phyloP scores from a whole-genome alignment of 768 basidiomycete genomes.

The Strobilomyces dryophilus region DNA sequence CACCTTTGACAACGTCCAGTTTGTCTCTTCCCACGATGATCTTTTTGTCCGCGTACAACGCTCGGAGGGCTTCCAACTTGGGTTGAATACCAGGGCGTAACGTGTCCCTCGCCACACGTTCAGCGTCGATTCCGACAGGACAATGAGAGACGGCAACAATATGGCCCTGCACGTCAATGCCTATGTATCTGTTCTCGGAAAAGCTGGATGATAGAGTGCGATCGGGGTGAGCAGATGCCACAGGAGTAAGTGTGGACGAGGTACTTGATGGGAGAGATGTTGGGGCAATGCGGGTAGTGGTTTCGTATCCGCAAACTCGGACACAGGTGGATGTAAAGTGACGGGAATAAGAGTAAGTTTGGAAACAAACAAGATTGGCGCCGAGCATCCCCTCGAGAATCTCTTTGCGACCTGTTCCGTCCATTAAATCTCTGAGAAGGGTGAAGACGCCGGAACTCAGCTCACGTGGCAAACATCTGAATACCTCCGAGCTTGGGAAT shows the following conservation, averaged over 20 bases:
- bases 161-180: conserved; percentile 85
- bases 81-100: conserved; percentile 80
- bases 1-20: conserved; percentile 97
- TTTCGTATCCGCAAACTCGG: conserved; percentile 94
- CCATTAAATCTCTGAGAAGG: not conserved
- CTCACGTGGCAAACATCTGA: conserved; percentile 87
- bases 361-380: conserved; percentile 95
- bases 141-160: conserved; percentile 82
- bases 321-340: conserved; percentile 95
- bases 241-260: conserved; percentile 5
- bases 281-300: conserved; percentile 35
- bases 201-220: not conserved
- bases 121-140: conserved; percentile 94
- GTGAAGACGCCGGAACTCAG: conserved; percentile 9
- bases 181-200: conserved; percentile 24
- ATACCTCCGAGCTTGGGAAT: conserved; percentile 95
- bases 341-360: conserved; percentile 92
- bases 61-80: conserved; percentile 80
- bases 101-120: conserved; percentile 81
- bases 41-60: conserved; percentile 93
- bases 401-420: conserved; percentile 71
- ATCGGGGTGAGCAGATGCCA: conserved; percentile 1
- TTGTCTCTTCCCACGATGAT: conserved; percentile 98
- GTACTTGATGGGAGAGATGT: not conserved
- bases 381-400: conserved; percentile 98